Conservation (phyloP, 345 rosid species). For the Melaleuca alternifolia region DNA sequence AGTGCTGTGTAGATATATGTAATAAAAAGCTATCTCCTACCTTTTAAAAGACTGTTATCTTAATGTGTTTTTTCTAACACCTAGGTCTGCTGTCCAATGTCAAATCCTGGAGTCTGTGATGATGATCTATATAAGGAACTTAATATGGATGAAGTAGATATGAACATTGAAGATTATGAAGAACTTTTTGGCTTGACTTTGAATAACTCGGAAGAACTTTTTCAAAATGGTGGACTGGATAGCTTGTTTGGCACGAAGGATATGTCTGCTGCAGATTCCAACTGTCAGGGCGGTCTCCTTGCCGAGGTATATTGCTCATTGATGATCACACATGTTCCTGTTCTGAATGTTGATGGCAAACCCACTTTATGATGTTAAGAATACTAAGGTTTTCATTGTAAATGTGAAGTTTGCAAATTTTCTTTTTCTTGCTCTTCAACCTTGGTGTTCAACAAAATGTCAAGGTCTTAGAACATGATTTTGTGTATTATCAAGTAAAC, state of each 20-base stretch:
- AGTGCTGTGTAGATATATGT: not conserved
- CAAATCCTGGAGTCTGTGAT: slow-evolving; percentile 29
- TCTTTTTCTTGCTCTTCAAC: not conserved
- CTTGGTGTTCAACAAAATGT: not conserved
- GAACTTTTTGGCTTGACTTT: slow-evolving; percentile 88
- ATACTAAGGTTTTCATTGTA: not conserved
- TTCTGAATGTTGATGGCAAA: not conserved
- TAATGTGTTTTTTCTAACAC: not conserved
- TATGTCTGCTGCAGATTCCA: slow-evolving; percentile 47
- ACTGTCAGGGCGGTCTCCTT: slow-evolving; percentile 37
- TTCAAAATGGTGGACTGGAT: slow-evolving; percentile 78
- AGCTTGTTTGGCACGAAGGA: slow-evolving; percentile 64
- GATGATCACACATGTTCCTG: not conserved
- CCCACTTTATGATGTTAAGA: not conserved
- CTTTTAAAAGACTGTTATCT: not conserved
- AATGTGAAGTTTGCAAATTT: not conserved
- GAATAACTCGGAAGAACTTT: slow-evolving; percentile 62
- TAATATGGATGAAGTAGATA: slow-evolving; percentile 69
- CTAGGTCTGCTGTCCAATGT: slow-evolving; percentile 1
- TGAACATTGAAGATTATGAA: slow-evolving; percentile 86
- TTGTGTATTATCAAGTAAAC: not conserved
- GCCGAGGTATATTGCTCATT: slow-evolving; percentile 44
- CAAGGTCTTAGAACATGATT: not conserved
- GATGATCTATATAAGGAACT: slow-evolving; percentile 52
- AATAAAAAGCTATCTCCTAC: not conserved